A percentile compares a stretch with the other conserved stretches of the same genome.
Conservation (phyloP, 257 asterid genomes). For the Fraxinus pennsylvanica region DNA sequence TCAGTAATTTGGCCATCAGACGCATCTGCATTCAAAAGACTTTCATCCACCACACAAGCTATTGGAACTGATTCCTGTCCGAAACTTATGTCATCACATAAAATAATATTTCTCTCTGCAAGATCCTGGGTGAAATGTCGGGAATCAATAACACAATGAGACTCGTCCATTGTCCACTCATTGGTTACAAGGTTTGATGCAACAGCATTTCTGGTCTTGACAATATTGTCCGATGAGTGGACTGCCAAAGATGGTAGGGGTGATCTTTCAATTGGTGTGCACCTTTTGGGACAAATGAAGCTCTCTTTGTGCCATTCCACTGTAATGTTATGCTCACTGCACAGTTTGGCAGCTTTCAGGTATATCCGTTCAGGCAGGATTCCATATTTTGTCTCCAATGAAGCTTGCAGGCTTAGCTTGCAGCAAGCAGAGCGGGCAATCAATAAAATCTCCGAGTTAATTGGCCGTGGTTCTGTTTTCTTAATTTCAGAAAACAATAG, state of each 20-base stretch:
- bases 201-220: constrained; percentile 36
- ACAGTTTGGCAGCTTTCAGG: constrained; percentile 86
- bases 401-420: constrained; percentile 63
- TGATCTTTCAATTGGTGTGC: constrained; percentile 40
- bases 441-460: constrained; percentile 70
- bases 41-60: constrained; percentile 93
- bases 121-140: constrained; percentile 74
- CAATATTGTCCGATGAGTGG: constrained; percentile 40
- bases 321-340: constrained; percentile 81
- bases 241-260: constrained; percentile 45
- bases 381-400: constrained; percentile 68
- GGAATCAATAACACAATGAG: constrained; percentile 86
- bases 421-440: constrained; percentile 83
- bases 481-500: constrained; percentile 70
- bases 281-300: constrained; percentile 78
- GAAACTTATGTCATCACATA: constrained; percentile 93
- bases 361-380: constrained; percentile 67
- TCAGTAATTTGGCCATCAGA: constrained; percentile 67
- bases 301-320: constrained; percentile 86
- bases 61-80: constrained; percentile 84
- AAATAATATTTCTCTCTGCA: constrained; percentile 68
- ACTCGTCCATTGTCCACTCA: constrained; percentile 88
- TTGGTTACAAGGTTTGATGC: constrained; percentile 35
- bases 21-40: constrained; percentile 84
- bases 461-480: constrained; percentile 76